Evolutionary conservation across 805 yeast genomes (phyloP), one percentile per base, ranked within the genome.

Genomic region (Ogataea degrootiae): DNA sequence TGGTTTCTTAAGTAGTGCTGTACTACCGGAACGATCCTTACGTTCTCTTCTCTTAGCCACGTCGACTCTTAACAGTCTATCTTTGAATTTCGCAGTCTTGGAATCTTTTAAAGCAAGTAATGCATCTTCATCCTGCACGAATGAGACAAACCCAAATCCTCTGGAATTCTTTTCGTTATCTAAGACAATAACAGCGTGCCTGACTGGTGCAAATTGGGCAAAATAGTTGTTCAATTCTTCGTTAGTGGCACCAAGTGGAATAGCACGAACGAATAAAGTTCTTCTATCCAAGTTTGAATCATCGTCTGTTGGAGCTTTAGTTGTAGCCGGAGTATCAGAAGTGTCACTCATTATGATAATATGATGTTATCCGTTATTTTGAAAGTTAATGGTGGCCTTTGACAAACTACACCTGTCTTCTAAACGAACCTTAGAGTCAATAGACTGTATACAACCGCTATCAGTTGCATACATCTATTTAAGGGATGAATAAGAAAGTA

Each of bases 91-190:
- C 41, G 71, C 59, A 60, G 76, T 83, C 63, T 82, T 81, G 15
- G 92, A 72, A 54, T 80, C 77, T 19, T 74, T 79, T 52, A 91
- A 71, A 0, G 97, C 97, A 41, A 76, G 70, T 37, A 76, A 63
- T 0, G 97, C 87, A 62, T 94, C 99, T 42, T 89, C 96, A 53
- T 87, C 90, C 42, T 77, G 68, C 2, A 87, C 80, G 66, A 94
- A 94, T 35, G 96, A 84, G 15, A 90, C 99, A 66, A 94, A 94
- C 3, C 99, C 99, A 68, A 91, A 94, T 2, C 99, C 98, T 64
- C 91, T 78, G 3, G 97, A 88, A 40, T 84, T 75, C 46, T 86
- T 79, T 34, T 84, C 80, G 11, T 73, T 72, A 61, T 91, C 97
- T 37, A 74, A 85, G 16, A 94, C 98, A 38, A 94, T 78, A 40